Percentiles rank a stretch among this genome's conserved stretches.
Conservation (phyloP, 2,329 filamentous ascomycete genomes). For the Aspergillus jensenii region DNA sequence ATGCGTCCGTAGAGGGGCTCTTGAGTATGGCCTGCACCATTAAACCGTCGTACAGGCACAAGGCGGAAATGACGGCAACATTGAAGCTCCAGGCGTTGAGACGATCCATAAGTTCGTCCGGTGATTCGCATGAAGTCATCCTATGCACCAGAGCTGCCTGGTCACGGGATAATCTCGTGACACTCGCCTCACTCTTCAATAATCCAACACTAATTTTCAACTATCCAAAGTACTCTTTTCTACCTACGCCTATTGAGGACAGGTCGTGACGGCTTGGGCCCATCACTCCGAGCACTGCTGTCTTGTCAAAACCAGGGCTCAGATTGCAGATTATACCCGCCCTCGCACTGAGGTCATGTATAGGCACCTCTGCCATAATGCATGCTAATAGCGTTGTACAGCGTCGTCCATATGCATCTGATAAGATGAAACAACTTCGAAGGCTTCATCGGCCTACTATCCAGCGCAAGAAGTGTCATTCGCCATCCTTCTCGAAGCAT, state of each 20-base stretch:
- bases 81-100: constrained; percentile 5
- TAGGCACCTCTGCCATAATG: background rate
- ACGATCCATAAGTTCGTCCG: constrained; percentile 4
- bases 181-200: background rate
- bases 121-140: background rate
- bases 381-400: constrained; percentile 1
- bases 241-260: too few relatives aligned
- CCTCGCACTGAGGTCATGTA: background rate
- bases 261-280: background rate
- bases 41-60: constrained; percentile 18
- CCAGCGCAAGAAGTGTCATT: constrained; percentile 6
- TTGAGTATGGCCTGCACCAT: constrained; percentile 2
- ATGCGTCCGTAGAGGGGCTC: background rate
- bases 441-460: constrained; percentile 2
- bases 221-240: background rate
- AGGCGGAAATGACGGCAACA: constrained; percentile 9
- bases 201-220: background rate
- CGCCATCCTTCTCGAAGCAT: constrained; percentile 14
- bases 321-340: background rate
- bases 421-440: constrained; percentile 16
- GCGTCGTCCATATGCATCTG: constrained; percentile 2
- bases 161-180: constrained; percentile 6
- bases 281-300: background rate
- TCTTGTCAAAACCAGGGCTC: background rate
- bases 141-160: background rate